Base-by-base conservation (phyloP, 306 rosid species). In the Medicago arabica region DNA sequence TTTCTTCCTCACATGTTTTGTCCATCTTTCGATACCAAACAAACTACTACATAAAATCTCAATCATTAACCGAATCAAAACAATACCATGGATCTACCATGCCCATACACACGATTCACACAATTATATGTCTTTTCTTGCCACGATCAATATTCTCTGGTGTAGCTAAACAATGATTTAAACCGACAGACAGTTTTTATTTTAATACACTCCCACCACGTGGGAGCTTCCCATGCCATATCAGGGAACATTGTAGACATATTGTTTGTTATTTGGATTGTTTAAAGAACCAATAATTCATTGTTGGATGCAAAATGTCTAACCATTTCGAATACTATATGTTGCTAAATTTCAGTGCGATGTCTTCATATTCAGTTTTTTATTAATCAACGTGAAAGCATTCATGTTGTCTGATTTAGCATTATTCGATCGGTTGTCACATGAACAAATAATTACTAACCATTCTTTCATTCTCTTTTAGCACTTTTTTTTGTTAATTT, bases 361-460 rank as follows among this genome's bases (percentile, higher is more conserved):
- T 13, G 34, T 73, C 40, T 9, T 51, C 54, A 57, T 34, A 55
- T 21, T 55, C 54, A 10, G 21, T 55, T 21, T 17, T 72, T 46
- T n/a, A 7, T 65, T 13, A 13, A 72, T 16, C 67, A 65, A 34
- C 51, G 67, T 72, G 74, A 72, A 80, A 34, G 53, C 66, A 43
- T 23, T 21, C 7, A 12, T 70, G 57, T 4, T 28, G 18, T 71
- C 28, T 38, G 17, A 39, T 71, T 21, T 60, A 15, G 53, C 54
- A 21, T 55, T 28, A 11, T 36, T 60, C 7, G 7, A 13, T 46
- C 0, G 4, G 47, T 64, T 36, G 44, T 66, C 62, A 47, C 65
- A 49, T 60, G 21, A 50, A 23, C 50, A 44, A 9, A 59, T 60
- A 47, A 3, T 36, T 16, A 40, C 3, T 9, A 25, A 12, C 8